phyloP scores from a whole-genome alignment of 1,284 basidiomycete genomes.

The Cryptococcus sp. region DNA sequence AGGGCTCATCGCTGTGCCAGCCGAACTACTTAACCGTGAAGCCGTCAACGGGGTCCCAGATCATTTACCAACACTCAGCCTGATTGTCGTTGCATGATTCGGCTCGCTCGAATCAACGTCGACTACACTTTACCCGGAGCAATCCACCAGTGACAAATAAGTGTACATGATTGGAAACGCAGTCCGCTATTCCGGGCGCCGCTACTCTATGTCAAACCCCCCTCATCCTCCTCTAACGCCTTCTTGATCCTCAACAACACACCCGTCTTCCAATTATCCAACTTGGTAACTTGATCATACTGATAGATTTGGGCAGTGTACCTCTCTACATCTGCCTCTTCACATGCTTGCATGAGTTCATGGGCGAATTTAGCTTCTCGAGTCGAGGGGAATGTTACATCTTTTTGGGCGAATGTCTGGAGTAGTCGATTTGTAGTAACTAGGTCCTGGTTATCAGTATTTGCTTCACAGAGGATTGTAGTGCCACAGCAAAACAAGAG shows the following conservation, averaged over 20 bases:
- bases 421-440: constrained; percentile 78
- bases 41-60: too few relatives aligned
- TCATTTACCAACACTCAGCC: too few relatives aligned
- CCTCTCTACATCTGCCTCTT: constrained; percentile 68
- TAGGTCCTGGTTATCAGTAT: constrained; percentile 59
- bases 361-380: constrained; percentile 84
- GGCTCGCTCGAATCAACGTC: too few relatives aligned
- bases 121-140: too few relatives aligned
- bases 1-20: too few relatives aligned
- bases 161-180: too few relatives aligned
- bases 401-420: constrained; percentile 64
- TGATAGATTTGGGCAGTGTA: constrained; percentile 69
- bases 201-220: constrained; percentile 46
- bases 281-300: constrained; percentile 79
- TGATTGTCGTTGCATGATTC: too few relatives aligned
- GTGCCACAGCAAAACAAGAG: too few relatives aligned
- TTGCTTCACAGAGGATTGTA: too few relatives aligned
- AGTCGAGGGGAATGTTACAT: constrained; percentile 76
- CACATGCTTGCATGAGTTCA: constrained; percentile 70
- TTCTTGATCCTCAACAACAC: constrained; percentile 85
- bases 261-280: constrained; percentile 92
- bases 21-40: too few relatives aligned
- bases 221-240: constrained; percentile 60
- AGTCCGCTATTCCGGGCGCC: not conserved
- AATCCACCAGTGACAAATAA: too few relatives aligned